Conservation (phyloP, 257 asterid species). For the Mentha longifolia region DNA sequence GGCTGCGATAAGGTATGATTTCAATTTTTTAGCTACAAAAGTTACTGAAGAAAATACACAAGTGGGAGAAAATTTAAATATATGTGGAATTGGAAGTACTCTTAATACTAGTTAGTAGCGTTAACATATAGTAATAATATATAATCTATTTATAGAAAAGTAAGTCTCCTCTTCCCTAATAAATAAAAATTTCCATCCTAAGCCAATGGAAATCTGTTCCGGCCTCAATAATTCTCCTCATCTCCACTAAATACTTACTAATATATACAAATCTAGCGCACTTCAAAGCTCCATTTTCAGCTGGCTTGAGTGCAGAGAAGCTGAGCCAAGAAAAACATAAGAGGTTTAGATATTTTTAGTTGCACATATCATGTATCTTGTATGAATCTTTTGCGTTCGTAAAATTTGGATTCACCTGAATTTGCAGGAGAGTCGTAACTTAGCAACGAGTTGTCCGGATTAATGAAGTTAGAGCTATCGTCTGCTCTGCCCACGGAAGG, state of each 20-base stretch:
- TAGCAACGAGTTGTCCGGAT: slow-evolving; percentile 63
- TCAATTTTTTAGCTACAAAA: no score
- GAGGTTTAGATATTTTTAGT: neutral
- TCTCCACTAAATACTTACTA: slow-evolving; percentile 42
- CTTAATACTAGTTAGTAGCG: slow-evolving; percentile 32
- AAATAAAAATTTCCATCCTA: slow-evolving; percentile 37
- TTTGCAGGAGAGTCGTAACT: slow-evolving; percentile 71
- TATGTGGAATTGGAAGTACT: no score
- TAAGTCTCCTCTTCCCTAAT: slow-evolving; percentile 31
- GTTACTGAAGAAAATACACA: no score
- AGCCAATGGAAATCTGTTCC: slow-evolving; percentile 36
- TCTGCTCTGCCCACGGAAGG: slow-evolving; percentile 61
- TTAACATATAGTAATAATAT: slow-evolving; percentile 27
- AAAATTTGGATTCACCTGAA: slow-evolving; percentile 52
- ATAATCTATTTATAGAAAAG: slow-evolving; percentile 32
- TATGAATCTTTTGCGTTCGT: neutral
- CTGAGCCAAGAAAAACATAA: slow-evolving; percentile 30
- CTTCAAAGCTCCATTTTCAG: slow-evolving; percentile 82
- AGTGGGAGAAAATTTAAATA: no score
- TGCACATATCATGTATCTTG: neutral
- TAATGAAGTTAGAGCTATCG: slow-evolving; percentile 56
- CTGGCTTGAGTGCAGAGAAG: slow-evolving; percentile 60
- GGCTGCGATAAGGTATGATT: no score
- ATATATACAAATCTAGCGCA: slow-evolving; percentile 65
- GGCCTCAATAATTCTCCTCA: slow-evolving; percentile 32